Evolutionary conservation across 2,329 filamentous ascomycete genomes (phyloP), one percentile per base, ranked within the genome.

Genomic region (Fusarium sp.): DNA sequence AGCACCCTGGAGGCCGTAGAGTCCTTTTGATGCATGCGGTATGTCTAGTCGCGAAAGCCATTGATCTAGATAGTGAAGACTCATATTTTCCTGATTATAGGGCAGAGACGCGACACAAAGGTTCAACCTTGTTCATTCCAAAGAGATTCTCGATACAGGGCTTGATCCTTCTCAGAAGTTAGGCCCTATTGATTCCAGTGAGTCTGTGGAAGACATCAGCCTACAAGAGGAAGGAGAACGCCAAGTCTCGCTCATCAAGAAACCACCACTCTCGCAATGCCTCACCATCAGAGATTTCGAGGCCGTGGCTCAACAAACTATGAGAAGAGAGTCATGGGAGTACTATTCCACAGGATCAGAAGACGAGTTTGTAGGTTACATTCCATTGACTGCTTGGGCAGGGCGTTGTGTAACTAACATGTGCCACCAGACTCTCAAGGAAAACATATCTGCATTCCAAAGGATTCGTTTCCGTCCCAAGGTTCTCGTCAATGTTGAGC

Each of bases 21-120:
- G 70, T 72, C 24, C 70, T 73, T 13, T 10, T 72, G 50, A 72
- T 58, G 35, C 69, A 73, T 47, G 70, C 70, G n/a, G 65, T 72
- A 31, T 3, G 60, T 18, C 31, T 29, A 3, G 2, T 38, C 8
- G 5, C 0, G 10, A 6, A 8, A 3, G n/a, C 1, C 4, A 4
- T 13, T 18, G 1, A 6, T 27, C 9, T 14, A 13, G 16, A 11
- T 10, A 9, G 4, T 1, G 5, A 6, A 3, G 9, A 3, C 6
- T 13, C 1, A 20, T 18, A 8, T 4, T 27, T 40, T 3, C 58
- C 8, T 20, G 1, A 4, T 5, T 0, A 7, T 4, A 72, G 70
- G 70, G 70, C 13, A 72, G 47, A 59, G 65, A 73, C 11, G 72
- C 70, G 2, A 72, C 70, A 1, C 24, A 20, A 7, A 50, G 65